phyloP scores from a whole-genome alignment of 495 filamentous ascomycete genomes.

The Glarea lozoyensis region DNA sequence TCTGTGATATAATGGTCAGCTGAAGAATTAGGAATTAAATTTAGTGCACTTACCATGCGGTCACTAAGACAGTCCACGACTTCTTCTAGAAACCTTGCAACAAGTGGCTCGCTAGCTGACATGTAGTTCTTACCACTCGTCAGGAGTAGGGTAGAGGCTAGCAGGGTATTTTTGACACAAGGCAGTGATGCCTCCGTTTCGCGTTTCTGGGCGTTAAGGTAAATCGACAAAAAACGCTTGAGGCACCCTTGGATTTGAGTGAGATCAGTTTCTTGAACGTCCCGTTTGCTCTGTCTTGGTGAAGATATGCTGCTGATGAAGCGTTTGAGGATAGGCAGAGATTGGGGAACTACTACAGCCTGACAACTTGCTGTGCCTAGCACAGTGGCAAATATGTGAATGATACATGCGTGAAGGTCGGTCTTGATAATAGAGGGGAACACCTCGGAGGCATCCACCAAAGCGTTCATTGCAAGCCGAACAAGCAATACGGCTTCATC shows the following conservation, averaged over 20 bases:
- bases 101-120: conserved; percentile 59
- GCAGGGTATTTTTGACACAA: conserved; percentile 87
- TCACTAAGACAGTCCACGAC: conserved; percentile 79
- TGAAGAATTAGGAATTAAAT: background rate
- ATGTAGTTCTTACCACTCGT: conserved; percentile 68
- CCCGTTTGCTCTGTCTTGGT: conserved; percentile 24
- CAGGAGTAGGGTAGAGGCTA: conserved; percentile 81
- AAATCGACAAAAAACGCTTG: conserved; percentile 68
- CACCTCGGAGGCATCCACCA: conserved; percentile 88
- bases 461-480: conserved; percentile 66
- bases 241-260: conserved; percentile 62
- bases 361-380: conserved; percentile 83
- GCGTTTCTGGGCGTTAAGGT: conserved; percentile 73
- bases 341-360: conserved; percentile 77
- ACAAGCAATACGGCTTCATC: conserved; percentile 83
- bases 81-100: conserved; percentile 61
- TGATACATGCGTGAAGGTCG: conserved; percentile 91
- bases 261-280: conserved; percentile 18
- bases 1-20: conserved; percentile 30
- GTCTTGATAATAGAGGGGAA: conserved; percentile 95
- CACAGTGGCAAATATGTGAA: conserved; percentile 93
- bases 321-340: conserved; percentile 83
- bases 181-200: conserved; percentile 71
- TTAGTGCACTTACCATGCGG: conserved; percentile 42
- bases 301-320: conserved; percentile 68